These are phyloP conservation scores for Selenicereus undatus DNA, from an alignment of 148 eudicot genomes.

Conservation along the genomic window DNA sequence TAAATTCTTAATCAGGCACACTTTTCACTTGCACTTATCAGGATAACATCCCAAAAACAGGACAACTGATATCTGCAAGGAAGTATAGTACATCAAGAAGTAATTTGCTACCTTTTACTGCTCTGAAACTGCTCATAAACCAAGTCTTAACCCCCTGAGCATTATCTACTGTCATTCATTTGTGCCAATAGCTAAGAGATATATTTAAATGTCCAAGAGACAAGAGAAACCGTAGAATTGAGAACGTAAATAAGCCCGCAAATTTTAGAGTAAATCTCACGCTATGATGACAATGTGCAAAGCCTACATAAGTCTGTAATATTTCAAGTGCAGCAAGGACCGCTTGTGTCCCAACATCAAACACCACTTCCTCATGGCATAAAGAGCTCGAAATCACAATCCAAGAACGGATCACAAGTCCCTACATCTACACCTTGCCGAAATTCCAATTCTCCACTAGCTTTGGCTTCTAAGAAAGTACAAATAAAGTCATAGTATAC, in stretches of 20 bases:
- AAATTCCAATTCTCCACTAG: background rate
- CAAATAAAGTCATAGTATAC: background rate
- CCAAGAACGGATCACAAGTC: background rate
- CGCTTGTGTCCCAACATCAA: background rate
- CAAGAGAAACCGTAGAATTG: background rate
- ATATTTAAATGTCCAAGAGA: background rate
- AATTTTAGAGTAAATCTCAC: background rate
- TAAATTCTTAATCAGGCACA: background rate
- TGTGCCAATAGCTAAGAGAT: background rate
- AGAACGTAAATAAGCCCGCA: background rate
- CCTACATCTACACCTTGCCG: background rate
- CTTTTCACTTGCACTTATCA: background rate
- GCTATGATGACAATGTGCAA: background rate
- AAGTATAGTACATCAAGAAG: background rate
- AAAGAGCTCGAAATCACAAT: background rate
- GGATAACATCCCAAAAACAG: background rate
- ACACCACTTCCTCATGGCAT: background rate
- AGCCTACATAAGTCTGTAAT: background rate
- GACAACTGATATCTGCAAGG: background rate
- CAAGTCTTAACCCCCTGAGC: background rate
- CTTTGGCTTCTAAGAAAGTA: background rate
- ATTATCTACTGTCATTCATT: background rate
- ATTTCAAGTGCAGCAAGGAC: background rate
- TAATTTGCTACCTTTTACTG: background rate
- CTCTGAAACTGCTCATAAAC: background rate